Evolutionary conservation across 768 basidiomycete genomes (phyloP), one percentile per base, ranked within the genome.

Genomic region (Lactarius sanguifluus): DNA sequence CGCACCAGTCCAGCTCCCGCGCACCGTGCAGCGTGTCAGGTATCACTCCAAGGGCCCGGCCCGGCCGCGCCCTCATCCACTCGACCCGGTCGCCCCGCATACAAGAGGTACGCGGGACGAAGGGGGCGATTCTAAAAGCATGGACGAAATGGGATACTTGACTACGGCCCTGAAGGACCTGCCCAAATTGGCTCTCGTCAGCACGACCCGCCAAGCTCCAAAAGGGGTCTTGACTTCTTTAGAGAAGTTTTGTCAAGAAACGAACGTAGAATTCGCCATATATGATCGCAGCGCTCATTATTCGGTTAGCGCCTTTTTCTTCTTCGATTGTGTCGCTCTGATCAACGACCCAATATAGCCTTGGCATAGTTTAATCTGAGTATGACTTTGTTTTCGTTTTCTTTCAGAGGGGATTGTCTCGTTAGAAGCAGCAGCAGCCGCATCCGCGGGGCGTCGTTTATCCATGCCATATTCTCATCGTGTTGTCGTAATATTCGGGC

Each of bases 351-450:
- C 10, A 43, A 52, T 47, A 18, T 40, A 67, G 66, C 66, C 34
- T 8, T 67, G 66, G 66, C 52, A 32, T n/a, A 64, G 41, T 40
- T 41, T 67, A 5, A 67, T 67, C 20, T 67, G 52, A 41, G 30
- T 55, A 41, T 54, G 32, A 13, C 30, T 7, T 57, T 45, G 54
- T 62, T 32, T 47, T 9, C 13, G 61, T 54, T 52, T 23, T 40
- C 6, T 2, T 28, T 52, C 2, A 5, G 25, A 25, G 23, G 4
- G 25, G 50, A 52, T 28, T 15, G 25, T 28, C 50, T 52, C 50
- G 15, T n/a, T 57, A 10, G 16, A 36, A 57, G 32, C 7, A 36
- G 16, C 7, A 36, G 16, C 47, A 23, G 12, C 25, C 2, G 15
- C 50, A 25, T 25, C 50, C 25, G 12, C 25, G 50, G 23, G 50